These are phyloP conservation scores for Mortierella sp. DNA, from an alignment of 371 early-diverging fungal genomes.

Conservation along the genomic window DNA sequence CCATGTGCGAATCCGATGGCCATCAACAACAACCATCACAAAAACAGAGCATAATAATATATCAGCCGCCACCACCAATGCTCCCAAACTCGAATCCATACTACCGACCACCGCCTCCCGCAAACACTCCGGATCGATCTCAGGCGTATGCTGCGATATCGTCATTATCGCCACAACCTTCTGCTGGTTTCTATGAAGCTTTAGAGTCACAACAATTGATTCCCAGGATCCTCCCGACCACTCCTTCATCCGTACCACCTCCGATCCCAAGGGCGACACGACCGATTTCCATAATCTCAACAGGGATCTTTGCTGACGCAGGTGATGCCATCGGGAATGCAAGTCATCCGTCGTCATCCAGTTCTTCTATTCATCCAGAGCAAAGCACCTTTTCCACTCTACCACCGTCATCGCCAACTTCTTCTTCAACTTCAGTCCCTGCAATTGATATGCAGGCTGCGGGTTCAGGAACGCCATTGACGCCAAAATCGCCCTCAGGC, in stretches of 20 bases:
- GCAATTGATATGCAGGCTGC: background rate
- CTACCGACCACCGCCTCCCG: slow-evolving; percentile 13
- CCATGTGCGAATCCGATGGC: no score
- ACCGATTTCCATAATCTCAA: no score
- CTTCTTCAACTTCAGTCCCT: background rate
- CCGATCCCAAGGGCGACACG: slow-evolving; percentile 9
- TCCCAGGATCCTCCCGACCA: slow-evolving; percentile 3
- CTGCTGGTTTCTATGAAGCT: slow-evolving; percentile 7
- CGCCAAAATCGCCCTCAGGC: background rate
- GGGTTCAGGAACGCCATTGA: background rate
- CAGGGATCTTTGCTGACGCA: background rate
- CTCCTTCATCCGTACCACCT: slow-evolving; percentile 3
- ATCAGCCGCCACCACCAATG: slow-evolving; percentile 1
- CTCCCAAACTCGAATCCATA: slow-evolving; percentile 3
- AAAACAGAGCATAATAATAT: background rate
- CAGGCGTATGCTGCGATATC: background rate
- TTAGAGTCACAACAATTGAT: background rate
- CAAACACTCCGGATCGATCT: background rate
- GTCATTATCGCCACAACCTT: background rate
- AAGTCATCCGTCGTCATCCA: no score
- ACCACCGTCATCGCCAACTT: background rate
- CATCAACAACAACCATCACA: no score
- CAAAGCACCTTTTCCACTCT: no score
- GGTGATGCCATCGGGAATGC: no score
- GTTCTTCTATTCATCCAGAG: no score